phyloP scores from a whole-genome alignment of 495 filamentous ascomycete genomes.

The Lophiostoma macrostomum region DNA sequence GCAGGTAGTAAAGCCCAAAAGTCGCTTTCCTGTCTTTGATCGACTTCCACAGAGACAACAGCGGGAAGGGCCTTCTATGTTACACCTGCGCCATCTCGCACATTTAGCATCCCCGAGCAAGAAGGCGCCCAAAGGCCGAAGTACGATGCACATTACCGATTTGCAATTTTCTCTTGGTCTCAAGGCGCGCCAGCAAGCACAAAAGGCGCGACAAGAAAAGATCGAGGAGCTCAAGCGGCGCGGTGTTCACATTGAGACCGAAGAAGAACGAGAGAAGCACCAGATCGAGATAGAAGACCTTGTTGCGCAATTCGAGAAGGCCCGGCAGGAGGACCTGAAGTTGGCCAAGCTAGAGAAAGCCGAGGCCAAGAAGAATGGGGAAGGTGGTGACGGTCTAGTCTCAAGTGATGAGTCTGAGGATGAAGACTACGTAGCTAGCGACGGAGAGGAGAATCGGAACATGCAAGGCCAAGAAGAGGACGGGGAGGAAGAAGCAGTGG shows the following conservation, averaged over 20 bases:
- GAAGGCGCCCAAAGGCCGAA: slow-evolving; percentile 42
- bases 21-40: slow-evolving; percentile 63
- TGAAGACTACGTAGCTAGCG: slow-evolving; percentile 55
- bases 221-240: slow-evolving; percentile 72
- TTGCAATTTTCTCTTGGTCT: slow-evolving; percentile 64
- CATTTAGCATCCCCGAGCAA: slow-evolving; percentile 65
- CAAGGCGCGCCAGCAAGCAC: slow-evolving; percentile 76
- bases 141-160: slow-evolving; percentile 63
- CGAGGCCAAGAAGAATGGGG: slow-evolving; percentile 60
- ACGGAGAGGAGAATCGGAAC: slow-evolving; percentile 51
- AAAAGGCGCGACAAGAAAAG: slow-evolving; percentile 70
- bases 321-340: slow-evolving; percentile 72
- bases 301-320: slow-evolving; percentile 78
- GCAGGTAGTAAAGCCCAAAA: slow-evolving; percentile 51
- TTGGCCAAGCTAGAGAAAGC: slow-evolving; percentile 74
- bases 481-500: slow-evolving; percentile 38
- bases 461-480: slow-evolving; percentile 44
- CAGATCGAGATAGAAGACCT: slow-evolving; percentile 81
- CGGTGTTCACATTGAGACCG: slow-evolving; percentile 78
- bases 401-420: slow-evolving; percentile 63
- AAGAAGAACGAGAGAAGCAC: slow-evolving; percentile 78
- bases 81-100: slow-evolving; percentile 67
- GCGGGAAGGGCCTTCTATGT: slow-evolving; percentile 63
- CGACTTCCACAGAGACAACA: slow-evolving; percentile 56
- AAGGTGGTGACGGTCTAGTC: slow-evolving; percentile 47